Evolutionary conservation across 495 filamentous ascomycete species (phyloP), one percentile per base, ranked within the genome.

Genomic region (Tuber melanosporum): DNA sequence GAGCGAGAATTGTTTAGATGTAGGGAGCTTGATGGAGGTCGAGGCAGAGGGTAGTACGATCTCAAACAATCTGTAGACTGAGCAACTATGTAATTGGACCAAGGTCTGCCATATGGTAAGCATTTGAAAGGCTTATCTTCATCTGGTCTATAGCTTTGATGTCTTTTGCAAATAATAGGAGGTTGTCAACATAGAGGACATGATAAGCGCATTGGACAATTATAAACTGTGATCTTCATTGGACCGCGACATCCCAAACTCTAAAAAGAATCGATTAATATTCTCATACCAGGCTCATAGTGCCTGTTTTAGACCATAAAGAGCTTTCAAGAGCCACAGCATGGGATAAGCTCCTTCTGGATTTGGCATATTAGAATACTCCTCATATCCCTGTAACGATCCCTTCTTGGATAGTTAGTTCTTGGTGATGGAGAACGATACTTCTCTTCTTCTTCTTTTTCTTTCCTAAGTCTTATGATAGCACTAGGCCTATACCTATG

Each of bases 11-110:
- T 6, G 19, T 0, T 17, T 49, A 12, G n/a, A 20, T 49, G 17
- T 1, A 49, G 17, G 1, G 20, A 2, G 15, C 20, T 20, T 2
- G 0, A 12, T 20, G 2, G 1, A 6, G 0, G 5, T 10, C n/a
- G n/a, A n/a, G n/a, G n/a, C n/a, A n/a, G n/a, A n/a, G 0, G 20
- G 7, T 42, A 7, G 41, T 42, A 42, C 41, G 41, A 42, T 49
- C 6, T 20, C 19, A 3, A 4, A 20, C 14, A 20, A 49, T 49
- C 19, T 49, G 19, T 3, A 19, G 46, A 1, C 17, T 6, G 0
- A 49, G 46, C 6, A 49, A 49, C 15, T 20, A 3, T 2, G 4
- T 49, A 3, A 49, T 49, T 5, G 46, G 17, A 20, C 46, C 19
- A 20, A 49, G 46, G 6, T 49, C 2, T 0, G 46, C 20, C 19